Evolutionary conservation across 176 grass and related monocot species (phyloP).

Genomic region (Oryza glumipatula): DNA sequence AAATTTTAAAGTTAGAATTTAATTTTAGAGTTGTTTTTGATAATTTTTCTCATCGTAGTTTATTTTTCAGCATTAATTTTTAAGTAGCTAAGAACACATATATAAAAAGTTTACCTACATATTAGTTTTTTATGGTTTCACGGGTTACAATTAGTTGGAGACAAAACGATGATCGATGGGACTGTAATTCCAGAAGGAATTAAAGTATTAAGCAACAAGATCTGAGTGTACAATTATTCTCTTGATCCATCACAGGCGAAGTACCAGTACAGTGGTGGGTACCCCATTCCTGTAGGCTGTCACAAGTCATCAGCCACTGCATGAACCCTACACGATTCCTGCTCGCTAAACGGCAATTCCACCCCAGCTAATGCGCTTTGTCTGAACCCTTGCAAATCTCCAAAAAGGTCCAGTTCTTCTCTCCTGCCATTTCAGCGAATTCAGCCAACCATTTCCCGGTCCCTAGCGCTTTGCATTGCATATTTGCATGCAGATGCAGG

Average conservation of each 20-base stretch:
- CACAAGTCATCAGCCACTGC: background rate
- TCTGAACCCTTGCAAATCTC: background rate
- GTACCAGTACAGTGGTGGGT: background rate
- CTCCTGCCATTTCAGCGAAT: background rate
- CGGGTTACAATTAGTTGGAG: too few relatives aligned
- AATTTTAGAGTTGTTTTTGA: too few relatives aligned
- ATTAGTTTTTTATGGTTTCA: too few relatives aligned
- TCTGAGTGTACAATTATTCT: background rate
- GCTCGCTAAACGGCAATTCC: constrained; percentile 24
- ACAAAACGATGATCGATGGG: too few relatives aligned
- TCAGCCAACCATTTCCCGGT: background rate
- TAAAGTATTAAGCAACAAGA: background rate
- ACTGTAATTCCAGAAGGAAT: background rate
- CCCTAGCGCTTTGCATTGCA: background rate
- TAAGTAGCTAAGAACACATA: too few relatives aligned
- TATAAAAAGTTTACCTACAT: too few relatives aligned
- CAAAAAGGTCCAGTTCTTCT: background rate
- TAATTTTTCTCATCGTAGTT: too few relatives aligned
- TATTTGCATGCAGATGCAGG: constrained; percentile 28
- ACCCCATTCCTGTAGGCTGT: background rate
- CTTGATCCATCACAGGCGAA: background rate
- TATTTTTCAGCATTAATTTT: too few relatives aligned
- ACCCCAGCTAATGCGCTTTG: constrained; percentile 36
- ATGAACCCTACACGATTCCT: background rate
- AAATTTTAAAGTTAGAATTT: too few relatives aligned